Base-by-base conservation (phyloP, 1,139 yeast genomes). In the Blastobotrys niveus region DNA sequence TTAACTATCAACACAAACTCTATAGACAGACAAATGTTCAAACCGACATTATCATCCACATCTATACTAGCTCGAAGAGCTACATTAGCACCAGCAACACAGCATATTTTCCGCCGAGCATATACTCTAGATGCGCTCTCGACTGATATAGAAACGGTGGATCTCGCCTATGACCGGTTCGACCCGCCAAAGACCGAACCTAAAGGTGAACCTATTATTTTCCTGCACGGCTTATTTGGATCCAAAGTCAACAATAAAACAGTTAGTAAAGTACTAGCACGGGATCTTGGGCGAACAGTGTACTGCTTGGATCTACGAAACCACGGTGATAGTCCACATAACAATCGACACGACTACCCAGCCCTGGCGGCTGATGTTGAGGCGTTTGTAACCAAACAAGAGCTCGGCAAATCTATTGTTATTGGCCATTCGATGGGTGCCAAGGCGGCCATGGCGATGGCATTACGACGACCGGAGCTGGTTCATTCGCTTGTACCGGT, bases 381-480 rank as follows among this genome's bases (percentile, higher is more conserved):
- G 57, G 58, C 65, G 27, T 91, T 89, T 60, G 73, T 88, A 14
- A 57, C 58, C 1, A 74, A 73, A 4, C 71, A 77, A 17, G 55
- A 51, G 1, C 50, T 80, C 10, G 67, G 68, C 25, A 67, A 73
- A 33, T 85, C 93, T 0, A 77, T 86, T 17, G 53, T 91, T 19
- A 71, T 91, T 21, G 98, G 98, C 1, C 97, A 89, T 63, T 88
- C 96, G 0, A 88, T 91, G 96, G 98, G 98, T 5, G 97, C 96
- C 8, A 91, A 91, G 59, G 76, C 89, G 0, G 96, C 84, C 3
- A 89, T 91, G 97, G 87, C 91, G 0, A 70, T 85, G 3, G 82
- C 89, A 0, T 68, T 91, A 49, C 71, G 87, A 42, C 70, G 77
- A 20, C 94, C 94, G 0, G 75, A 77, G 1, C 55, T 81, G 19